Evolutionary conservation across 768 basidiomycete genomes (phyloP).

Genomic region (Auriculariales sp.): DNA sequence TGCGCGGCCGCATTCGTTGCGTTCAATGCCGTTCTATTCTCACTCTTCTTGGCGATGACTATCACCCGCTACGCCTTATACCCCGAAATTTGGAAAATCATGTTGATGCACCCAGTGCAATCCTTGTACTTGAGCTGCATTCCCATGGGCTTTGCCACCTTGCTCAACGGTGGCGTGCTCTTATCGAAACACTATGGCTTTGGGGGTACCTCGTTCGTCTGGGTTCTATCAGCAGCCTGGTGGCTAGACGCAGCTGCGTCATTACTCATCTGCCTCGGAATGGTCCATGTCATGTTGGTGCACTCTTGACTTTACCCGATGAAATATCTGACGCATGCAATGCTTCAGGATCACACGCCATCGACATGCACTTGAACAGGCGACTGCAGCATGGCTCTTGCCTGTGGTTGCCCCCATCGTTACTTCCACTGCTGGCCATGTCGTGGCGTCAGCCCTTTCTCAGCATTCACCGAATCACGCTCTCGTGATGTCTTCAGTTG

Average conservation of each 20-base stretch:
- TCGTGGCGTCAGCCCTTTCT: slow-evolving; percentile 25
- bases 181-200: slow-evolving; percentile 30
- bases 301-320: background rate
- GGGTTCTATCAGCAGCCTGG: slow-evolving; percentile 49
- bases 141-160: slow-evolving; percentile 48
- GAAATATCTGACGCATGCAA: background rate
- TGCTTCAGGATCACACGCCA: slow-evolving; percentile 42
- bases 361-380: slow-evolving; percentile 34
- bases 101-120: slow-evolving; percentile 34
- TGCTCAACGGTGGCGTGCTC: slow-evolving; percentile 35
- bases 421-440: slow-evolving; percentile 41
- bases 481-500: slow-evolving; percentile 27
- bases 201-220: slow-evolving; percentile 38
- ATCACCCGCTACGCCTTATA: slow-evolving; percentile 37
- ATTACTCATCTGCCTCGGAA: slow-evolving; percentile 40
- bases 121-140: slow-evolving; percentile 33
- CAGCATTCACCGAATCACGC: slow-evolving; percentile 23
- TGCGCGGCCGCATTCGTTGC: slow-evolving; percentile 1
- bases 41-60: slow-evolving; percentile 30
- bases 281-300: slow-evolving; percentile 53
- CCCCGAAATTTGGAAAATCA: slow-evolving; percentile 34
- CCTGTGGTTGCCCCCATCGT: slow-evolving; percentile 66
- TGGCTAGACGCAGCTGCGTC: slow-evolving; percentile 50
- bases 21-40: slow-evolving; percentile 35
- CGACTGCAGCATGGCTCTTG: slow-evolving; percentile 58